Conservation (phyloP, 2,329 filamentous ascomycete species). For the Penicillium sp. region DNA sequence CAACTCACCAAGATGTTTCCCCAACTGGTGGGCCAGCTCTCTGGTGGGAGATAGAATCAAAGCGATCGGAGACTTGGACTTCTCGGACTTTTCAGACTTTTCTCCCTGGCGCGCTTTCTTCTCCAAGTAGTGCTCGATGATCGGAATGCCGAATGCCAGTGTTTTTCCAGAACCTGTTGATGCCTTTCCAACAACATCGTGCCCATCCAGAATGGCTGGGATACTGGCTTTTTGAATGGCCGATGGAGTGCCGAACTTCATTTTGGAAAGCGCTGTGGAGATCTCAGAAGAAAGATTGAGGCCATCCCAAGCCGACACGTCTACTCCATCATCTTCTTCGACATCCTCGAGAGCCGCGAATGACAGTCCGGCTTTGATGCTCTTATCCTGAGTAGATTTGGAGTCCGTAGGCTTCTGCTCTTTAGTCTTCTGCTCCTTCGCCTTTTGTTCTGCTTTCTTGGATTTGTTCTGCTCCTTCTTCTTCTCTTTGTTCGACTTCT, state of each 20-base stretch:
- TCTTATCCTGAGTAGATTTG: constrained; percentile 33
- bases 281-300: constrained; percentile 69
- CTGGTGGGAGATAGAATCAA: constrained; percentile 86
- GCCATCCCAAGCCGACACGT: constrained; percentile 71
- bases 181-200: constrained; percentile 93
- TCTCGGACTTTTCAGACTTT: constrained; percentile 42
- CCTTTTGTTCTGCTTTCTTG: constrained; percentile 29
- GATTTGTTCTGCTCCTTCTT: constrained; percentile 18
- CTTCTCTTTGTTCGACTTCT: constrained; percentile 21
- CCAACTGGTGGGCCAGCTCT: constrained; percentile 89
- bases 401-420: constrained; percentile 25
- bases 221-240: constrained; percentile 76
- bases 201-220: constrained; percentile 74
- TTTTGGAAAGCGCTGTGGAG: constrained; percentile 68
- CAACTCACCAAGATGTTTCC: constrained; percentile 73
- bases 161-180: constrained; percentile 97
- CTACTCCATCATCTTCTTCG: constrained; percentile 58
- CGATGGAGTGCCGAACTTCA: constrained; percentile 78
- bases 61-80: constrained; percentile 56
- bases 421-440: constrained; percentile 13
- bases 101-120: constrained; percentile 34
- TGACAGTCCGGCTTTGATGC: constrained; percentile 34
- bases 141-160: constrained; percentile 87
- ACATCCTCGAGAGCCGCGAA: constrained; percentile 40
- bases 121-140: constrained; percentile 76